Conservation (phyloP, 2,329 filamentous ascomycete species). For the Botrytis squamosa region DNA sequence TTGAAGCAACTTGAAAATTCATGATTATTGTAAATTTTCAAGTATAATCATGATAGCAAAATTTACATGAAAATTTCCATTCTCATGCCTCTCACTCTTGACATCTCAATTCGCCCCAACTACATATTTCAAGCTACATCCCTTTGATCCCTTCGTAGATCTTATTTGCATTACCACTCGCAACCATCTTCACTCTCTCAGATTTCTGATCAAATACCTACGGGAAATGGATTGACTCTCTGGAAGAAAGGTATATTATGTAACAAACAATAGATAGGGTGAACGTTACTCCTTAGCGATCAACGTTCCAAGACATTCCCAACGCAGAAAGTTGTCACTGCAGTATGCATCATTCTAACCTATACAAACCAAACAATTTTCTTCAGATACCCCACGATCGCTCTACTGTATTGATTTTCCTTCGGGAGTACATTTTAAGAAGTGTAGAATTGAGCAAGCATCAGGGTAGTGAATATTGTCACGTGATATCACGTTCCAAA, state of each 20-base stretch:
- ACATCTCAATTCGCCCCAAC: too few species aligned
- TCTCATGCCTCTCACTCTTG: too few species aligned
- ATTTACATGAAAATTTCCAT: too few species aligned
- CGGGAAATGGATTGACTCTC: too few species aligned
- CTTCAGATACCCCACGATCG: rapidly evolving
- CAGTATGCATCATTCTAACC: rapidly evolving
- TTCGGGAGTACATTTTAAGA: neutral
- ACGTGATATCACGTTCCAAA: neutral
- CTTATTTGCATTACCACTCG: too few species aligned
- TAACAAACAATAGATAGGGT: neutral
- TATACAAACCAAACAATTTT: neutral
- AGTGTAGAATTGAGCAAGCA: neutral
- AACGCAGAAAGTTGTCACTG: neutral
- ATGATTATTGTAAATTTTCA: too few species aligned
- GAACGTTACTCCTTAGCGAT: neutral
- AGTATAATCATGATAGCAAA: too few species aligned
- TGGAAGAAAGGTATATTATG: neutral
- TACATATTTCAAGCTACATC: too few species aligned
- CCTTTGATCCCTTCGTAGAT: too few species aligned
- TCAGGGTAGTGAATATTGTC: neutral
- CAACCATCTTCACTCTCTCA: too few species aligned
- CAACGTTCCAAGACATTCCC: neutral
- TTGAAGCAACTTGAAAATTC: too few species aligned
- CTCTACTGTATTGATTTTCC: neutral
- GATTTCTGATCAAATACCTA: too few species aligned